Evolutionary conservation across 2,329 filamentous ascomycete genomes (phyloP).

Genomic region (Xylariaceae sp.): DNA sequence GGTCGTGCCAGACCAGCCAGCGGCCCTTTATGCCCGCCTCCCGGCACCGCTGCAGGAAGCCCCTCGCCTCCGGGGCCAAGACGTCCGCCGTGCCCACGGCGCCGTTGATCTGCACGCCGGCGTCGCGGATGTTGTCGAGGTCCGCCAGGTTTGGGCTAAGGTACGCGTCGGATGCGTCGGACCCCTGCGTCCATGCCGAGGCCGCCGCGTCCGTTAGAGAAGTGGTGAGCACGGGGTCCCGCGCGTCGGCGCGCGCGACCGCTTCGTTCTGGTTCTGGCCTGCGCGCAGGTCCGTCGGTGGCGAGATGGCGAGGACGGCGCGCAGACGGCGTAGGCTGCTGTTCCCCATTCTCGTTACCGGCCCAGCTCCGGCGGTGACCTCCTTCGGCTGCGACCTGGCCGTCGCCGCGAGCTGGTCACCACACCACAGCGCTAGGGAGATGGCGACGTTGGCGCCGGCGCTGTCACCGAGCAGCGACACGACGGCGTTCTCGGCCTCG

Average conservation of each 20-base stretch:
- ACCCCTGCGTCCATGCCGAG: constrained; percentile 26
- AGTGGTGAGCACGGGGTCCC: constrained; percentile 39
- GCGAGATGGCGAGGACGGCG: constrained; percentile 11
- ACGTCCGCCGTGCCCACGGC: constrained; percentile 46
- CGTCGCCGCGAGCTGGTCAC: constrained; percentile 24
- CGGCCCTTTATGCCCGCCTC: constrained; percentile 37
- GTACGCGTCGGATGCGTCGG: constrained; percentile 4
- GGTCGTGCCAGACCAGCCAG: constrained; percentile 52
- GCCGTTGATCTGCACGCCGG: constrained; percentile 41
- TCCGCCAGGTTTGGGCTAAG: background rate
- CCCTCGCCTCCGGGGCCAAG: constrained; percentile 41
- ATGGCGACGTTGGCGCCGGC: constrained; percentile 48
- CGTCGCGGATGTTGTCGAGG: constrained; percentile 31
- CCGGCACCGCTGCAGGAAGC: constrained; percentile 38
- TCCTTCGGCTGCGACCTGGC: constrained; percentile 24
- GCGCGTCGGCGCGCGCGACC: constrained; percentile 30
- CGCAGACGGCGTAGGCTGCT: constrained; percentile 24
- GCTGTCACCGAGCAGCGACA: constrained; percentile 47
- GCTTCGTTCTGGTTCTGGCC: constrained; percentile 37
- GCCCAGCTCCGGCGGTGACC: no score
- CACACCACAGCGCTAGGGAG: constrained; percentile 17
- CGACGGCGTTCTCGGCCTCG: constrained; percentile 28
- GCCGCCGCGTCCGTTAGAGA: constrained; percentile 33
- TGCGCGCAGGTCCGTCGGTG: constrained; percentile 31
- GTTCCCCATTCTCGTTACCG: no score